Conservation (phyloP, 345 rosid species). For the Eucalyptus marginata region DNA sequence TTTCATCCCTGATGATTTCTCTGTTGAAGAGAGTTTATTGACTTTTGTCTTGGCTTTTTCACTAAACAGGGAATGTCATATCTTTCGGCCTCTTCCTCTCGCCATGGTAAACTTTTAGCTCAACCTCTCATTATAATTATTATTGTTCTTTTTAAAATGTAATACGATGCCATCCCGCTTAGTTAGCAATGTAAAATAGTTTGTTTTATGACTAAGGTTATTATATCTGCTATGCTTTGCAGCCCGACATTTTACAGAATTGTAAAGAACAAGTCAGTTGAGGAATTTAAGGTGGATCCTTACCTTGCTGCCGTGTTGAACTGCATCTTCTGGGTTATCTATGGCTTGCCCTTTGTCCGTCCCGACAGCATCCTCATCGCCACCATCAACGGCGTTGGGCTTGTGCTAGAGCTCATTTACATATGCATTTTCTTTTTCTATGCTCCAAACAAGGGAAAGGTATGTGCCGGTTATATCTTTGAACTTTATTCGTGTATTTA, state of each 20-base stretch:
- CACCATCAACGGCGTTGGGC: conserved; percentile 32
- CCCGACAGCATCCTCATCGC: conserved; percentile 22
- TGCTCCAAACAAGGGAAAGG: neutral
- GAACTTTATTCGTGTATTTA: neutral
- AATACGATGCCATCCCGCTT: neutral
- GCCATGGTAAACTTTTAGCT: conserved; percentile 5
- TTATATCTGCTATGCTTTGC: neutral
- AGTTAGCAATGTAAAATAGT: neutral
- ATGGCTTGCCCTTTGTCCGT: conserved; percentile 28
- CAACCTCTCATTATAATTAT: neutral
- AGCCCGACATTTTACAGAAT: conserved; percentile 34
- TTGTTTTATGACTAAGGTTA: neutral
- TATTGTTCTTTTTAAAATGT: neutral
- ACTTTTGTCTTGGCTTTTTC: neutral
- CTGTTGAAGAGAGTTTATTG: neutral
- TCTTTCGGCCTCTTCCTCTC: conserved; percentile 33
- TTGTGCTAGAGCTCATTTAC: conserved; percentile 14
- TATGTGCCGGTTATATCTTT: neutral
- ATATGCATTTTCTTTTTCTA: conserved; percentile 10
- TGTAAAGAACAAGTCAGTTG: conserved; percentile 19
- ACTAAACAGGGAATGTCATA: conserved; percentile 19
- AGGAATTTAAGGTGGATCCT: conserved; percentile 27
- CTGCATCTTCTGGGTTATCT: conserved; percentile 24
- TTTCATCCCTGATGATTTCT: neutral
- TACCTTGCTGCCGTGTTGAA: conserved; percentile 23